Base-by-base conservation (phyloP, 1,139 yeast species). In the Saccharomyces hybrid region DNA sequence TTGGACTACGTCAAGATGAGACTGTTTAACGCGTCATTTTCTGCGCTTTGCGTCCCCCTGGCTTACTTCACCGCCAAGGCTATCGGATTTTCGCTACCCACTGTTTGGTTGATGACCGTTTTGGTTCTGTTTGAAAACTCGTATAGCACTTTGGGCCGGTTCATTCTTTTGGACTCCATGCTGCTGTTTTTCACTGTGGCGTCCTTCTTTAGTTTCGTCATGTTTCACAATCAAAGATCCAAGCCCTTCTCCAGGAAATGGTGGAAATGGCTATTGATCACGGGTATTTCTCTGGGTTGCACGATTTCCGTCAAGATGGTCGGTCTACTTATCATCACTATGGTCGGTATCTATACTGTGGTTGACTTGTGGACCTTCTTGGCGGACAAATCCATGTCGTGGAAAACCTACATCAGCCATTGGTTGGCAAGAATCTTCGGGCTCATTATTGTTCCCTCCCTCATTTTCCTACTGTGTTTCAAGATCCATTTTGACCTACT, bases 121-220 rank as follows among this genome's bases (percentile, higher is more conserved):
- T 85, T 89, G 90, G 96, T 93, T 51, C 74, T 88, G 54, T 80
- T 88, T 62, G 99, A 95, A 72, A 81, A 83, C 65, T 84, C 96
- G 4, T 89, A 89, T 66, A 84, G 90, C 53, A 90, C 97, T 3
- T 79, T 95, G 67, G 96, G 96, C 54, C 87, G 89, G 71, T 89
- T 95, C 71, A 93, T 95, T 66, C 77, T 95, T 63, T 80, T 95
- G 64, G 99, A 95, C 72, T 91, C 98, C n/a, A 90, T 91, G 93
- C 81, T 95, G 58, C 79, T 91, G 63, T 87, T 89, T 68, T 95
- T 93, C 77, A 93, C 98, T 26, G 89, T 88, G 50, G 77, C 91
- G 11, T 87, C 97, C 2, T 79, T 90, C 58, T 84, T 79, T 69
- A 82, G 89, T 60, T 83, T 91, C 68, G 81, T 84, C 57, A 79